Base-by-base conservation (phyloP, 805 yeast genomes). In the Monosporozyma aerobia region DNA sequence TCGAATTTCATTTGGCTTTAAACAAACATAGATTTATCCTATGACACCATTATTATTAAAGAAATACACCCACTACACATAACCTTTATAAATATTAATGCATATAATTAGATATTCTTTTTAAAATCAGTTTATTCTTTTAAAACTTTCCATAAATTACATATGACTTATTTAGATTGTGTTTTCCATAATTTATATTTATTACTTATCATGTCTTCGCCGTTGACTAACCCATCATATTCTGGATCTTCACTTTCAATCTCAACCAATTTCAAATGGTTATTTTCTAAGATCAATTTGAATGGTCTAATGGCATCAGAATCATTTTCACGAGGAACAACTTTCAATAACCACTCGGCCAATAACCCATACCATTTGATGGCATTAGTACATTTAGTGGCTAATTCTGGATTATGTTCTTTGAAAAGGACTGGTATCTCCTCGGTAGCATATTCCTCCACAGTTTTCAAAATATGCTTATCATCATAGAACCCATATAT, bases 401-500 rank as follows among this genome's bases (percentile, higher is more conserved):
- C 76, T 52, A 68, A 54, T 25, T 64, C 65, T 16, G 72, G 73
- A 55, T 63, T 69, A 48, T 71, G 72, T 54, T 61, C 69, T 58
- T 84, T 85, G 55, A 87, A 67, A 46, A 84, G 53, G 1, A 83
- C 53, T 1, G 99, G 98, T 25, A 92, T 76, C 57, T 87, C 86
- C 39, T 85, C 90, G 0, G 95, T 85, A 50, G 78, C 73, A 65
- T 72, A 90, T 54, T 85, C 82, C 68, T 94, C 98, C 1, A 87
- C 81, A 3, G 83, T 69, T 56, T 77, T 73, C 52, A 92, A 70
- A n/a, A 77, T 67, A 44, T 85, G 74, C 35, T 80, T 69, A 16
- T 85, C 85, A 64, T 89, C 95, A 59, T 97, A 77, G 68, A 86
- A 94, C 0, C 97, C 99, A 63, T 87, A 87, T 3, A 87, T 77